phyloP scores from a whole-genome alignment of 202 grass and related monocot species.

The Musa balbisiana region DNA sequence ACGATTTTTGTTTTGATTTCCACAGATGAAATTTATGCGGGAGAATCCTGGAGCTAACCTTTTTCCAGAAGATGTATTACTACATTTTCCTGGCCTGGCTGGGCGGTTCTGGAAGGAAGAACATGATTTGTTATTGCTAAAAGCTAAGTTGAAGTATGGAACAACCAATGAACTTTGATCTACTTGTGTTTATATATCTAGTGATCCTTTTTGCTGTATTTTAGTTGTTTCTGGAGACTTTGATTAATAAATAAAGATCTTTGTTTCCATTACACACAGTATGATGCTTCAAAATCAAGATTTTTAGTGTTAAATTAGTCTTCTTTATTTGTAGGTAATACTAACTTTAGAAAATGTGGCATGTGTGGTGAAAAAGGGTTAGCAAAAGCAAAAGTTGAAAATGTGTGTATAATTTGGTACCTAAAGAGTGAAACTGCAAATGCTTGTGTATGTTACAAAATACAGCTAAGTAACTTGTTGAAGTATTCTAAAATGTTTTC shows the following conservation, averaged over 20 bases:
- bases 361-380: no score
- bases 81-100: conserved; percentile 73
- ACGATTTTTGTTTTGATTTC: neutral
- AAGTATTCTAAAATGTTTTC: no score
- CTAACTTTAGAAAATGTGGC: no score
- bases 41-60: conserved; percentile 30
- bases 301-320: no score
- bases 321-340: no score
- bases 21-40: conserved; percentile 21
- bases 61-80: conserved; percentile 66
- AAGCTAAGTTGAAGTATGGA: conserved; percentile 71
- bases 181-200: conserved; percentile 18
- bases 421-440: no score
- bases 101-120: conserved; percentile 85
- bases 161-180: conserved; percentile 20
- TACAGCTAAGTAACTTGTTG: no score
- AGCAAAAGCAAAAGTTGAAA: no score
- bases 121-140: conserved; percentile 79
- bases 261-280: neutral
- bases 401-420: no score
- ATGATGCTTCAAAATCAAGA: neutral
- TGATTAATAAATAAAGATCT: neutral
- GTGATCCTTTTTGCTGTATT: neutral
- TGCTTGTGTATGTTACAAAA: no score
- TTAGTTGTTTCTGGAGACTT: neutral